Evolutionary conservation across 2,329 filamentous ascomycete genomes (phyloP).

Genomic region (Calonectria hongkongensis): DNA sequence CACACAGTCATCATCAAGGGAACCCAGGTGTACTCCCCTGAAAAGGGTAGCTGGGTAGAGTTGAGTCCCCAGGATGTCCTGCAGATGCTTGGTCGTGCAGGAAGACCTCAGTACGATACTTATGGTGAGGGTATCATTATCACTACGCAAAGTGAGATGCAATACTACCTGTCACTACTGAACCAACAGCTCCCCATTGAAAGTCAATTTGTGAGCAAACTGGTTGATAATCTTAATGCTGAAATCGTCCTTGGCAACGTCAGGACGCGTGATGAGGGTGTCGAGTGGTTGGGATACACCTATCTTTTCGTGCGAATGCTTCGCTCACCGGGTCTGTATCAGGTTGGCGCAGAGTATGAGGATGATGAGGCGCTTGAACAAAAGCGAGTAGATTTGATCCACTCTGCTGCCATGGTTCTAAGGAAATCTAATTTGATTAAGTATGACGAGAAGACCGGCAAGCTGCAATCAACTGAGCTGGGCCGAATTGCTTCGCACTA

Average conservation of each 20-base stretch:
- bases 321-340: slow-evolving; percentile 94
- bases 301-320: slow-evolving; percentile 99
- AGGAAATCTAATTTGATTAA: slow-evolving; percentile 93
- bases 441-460: slow-evolving; percentile 95
- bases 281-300: slow-evolving; percentile 99
- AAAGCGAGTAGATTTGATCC: slow-evolving; percentile 96
- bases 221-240: slow-evolving; percentile 97
- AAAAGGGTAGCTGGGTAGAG: slow-evolving; percentile 99
- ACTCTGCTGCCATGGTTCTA: slow-evolving; percentile 91
- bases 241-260: slow-evolving; percentile 97
- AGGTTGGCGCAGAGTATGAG: slow-evolving; percentile 96
- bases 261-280: slow-evolving; percentile 92
- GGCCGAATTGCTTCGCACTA: slow-evolving; percentile 98
- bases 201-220: slow-evolving; percentile 93
- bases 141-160: slow-evolving; percentile 94
- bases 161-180: slow-evolving; percentile 96
- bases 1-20: slow-evolving; percentile 99
- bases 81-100: slow-evolving; percentile 98
- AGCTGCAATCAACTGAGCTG: slow-evolving; percentile 92
- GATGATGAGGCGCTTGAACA: slow-evolving; percentile 94
- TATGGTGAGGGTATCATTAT: slow-evolving; percentile 99
- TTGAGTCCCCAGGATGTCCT: slow-evolving; percentile 97
- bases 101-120: slow-evolving; percentile 96
- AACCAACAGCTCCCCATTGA: slow-evolving; percentile 99
- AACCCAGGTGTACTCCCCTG: slow-evolving; percentile 97